phyloP scores from a whole-genome alignment of 306 rosid genomes.

The Arachis hypogaea region DNA sequence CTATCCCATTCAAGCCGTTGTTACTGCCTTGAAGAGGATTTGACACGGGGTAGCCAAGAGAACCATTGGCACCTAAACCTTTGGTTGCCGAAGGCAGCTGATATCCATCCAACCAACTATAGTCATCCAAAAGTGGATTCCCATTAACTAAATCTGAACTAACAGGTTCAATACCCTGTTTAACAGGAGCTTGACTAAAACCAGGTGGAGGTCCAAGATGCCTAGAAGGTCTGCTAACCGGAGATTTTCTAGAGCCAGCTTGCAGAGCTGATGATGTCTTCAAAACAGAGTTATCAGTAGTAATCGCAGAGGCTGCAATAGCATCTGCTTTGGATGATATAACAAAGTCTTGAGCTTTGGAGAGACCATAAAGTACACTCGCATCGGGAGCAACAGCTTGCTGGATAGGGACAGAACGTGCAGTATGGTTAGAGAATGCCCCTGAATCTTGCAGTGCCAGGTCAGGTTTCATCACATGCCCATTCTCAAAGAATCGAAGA shows the following conservation, averaged over 20 bases:
- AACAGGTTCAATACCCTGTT: slow-evolving; percentile 56
- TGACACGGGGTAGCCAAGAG: slow-evolving; percentile 47
- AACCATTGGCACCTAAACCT: slow-evolving; percentile 50
- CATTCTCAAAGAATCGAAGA: slow-evolving; percentile 74
- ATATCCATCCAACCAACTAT: slow-evolving; percentile 99
- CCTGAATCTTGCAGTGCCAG: slow-evolving; percentile 47
- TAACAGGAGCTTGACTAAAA: slow-evolving; percentile 66
- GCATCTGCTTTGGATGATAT: slow-evolving; percentile 53
- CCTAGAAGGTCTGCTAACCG: slow-evolving; percentile 85
- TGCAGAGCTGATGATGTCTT: slow-evolving; percentile 49
- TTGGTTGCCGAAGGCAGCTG: slow-evolving; percentile 67
- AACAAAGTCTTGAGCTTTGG: slow-evolving; percentile 53
- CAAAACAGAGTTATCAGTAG: slow-evolving; percentile 40
- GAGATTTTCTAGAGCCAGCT: slow-evolving; percentile 55
- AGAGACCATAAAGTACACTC: slow-evolving; percentile 45
- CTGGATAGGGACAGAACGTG: slow-evolving; percentile 54
- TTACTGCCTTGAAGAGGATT: slow-evolving; percentile 49
- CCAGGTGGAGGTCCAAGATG: slow-evolving; percentile 98
- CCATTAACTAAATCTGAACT: slow-evolving; percentile 54
- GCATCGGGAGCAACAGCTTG: slow-evolving; percentile 50
- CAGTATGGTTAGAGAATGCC: slow-evolving; percentile 40
- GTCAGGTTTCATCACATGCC: slow-evolving; percentile 59
- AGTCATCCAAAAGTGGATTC: slow-evolving; percentile 79
- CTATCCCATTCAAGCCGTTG: slow-evolving; percentile 59
- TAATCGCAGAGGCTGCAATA: slow-evolving; percentile 49